Base-by-base conservation (phyloP, 169 alveolate species). In the Eimeria praecox region DNA sequence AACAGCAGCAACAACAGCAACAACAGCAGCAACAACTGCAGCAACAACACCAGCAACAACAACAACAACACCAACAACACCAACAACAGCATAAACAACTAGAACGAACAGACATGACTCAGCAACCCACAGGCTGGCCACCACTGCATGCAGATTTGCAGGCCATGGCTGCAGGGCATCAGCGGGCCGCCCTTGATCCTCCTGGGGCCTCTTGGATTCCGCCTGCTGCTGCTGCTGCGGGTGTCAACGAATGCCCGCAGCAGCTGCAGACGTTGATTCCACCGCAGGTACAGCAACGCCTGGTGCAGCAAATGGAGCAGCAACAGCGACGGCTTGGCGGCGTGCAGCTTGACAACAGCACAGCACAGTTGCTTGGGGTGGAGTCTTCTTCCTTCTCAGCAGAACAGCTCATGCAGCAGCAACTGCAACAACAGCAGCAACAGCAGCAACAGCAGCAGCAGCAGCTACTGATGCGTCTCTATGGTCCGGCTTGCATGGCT, bases 261-360 rank as follows among this genome's bases (percentile, higher is more conserved):
- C 89, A 59, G 62, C 94, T 54, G 33, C 83, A 78, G 44, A 30
- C 75, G 77, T 52, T 46, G 95, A 40, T 64, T 49, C 64, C 89
- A 46, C 35, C 86, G 64, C 95, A 40, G 89, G 62, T 35, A 71
- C 90, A 40, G 69, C 95, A 35, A 85, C 82, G 54, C 85, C 71
- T 24, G 10, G 80, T 38, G 89, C 95, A 71, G 62, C 78, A 42
- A 66, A 35, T 27, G 92, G 92, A 35, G 75, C 75, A 54, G 91
- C 91, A 75, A 49, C 92, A 85, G 92, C 75, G 80, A 30, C 92
- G 78, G 38, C 38, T 52, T 35, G 92, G 69, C 38, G 66, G 59
- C 38, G 24, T 85, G 38, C 92, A 52, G 78, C 54, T 85, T 27
- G 92, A 85, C 2, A 52, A 42, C 77, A 59, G 40, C 80, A 69